A percentile compares a stretch with the other conserved stretches of the same genome.
These are phyloP conservation scores for Parastagonospora nodorum DNA, from an alignment of 2,329 filamentous ascomycete species.

Conservation along the genomic window DNA sequence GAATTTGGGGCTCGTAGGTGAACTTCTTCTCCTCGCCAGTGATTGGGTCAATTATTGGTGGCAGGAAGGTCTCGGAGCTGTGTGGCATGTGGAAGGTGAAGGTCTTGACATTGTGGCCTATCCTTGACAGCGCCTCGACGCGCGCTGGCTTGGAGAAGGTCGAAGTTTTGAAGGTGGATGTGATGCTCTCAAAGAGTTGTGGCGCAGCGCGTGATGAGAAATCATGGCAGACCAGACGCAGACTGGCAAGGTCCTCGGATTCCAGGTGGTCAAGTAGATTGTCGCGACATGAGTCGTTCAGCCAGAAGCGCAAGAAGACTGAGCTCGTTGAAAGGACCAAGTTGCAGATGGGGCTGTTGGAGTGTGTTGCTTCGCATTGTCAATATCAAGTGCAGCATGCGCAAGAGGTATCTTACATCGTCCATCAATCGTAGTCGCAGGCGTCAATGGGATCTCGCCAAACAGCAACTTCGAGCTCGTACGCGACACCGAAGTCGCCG, in stretches of 20 bases:
- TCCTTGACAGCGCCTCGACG: slow-evolving; percentile 73
- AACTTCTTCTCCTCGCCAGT: slow-evolving; percentile 81
- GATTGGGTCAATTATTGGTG: slow-evolving; percentile 78
- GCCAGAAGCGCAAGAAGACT: slow-evolving; percentile 57
- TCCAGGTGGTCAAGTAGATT: slow-evolving; percentile 50
- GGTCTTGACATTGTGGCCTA: slow-evolving; percentile 79
- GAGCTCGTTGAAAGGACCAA: slow-evolving; percentile 55
- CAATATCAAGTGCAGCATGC: slow-evolving; percentile 12
- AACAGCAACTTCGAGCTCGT: slow-evolving; percentile 52
- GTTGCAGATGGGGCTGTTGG: slow-evolving; percentile 55
- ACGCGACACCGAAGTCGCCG: slow-evolving; percentile 42
- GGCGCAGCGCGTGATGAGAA: slow-evolving; percentile 73
- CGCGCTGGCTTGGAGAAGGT: slow-evolving; percentile 77
- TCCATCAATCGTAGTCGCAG: slow-evolving; percentile 43
- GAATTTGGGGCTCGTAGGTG: slow-evolving; percentile 76
- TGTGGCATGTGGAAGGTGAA: slow-evolving; percentile 80
- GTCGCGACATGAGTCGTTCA: slow-evolving; percentile 54
- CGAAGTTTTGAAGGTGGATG: slow-evolving; percentile 72
- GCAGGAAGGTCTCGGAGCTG: slow-evolving; percentile 77
- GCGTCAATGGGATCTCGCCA: slow-evolving; percentile 55
- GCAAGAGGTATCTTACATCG: slow-evolving; percentile 39
- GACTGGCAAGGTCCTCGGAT: slow-evolving; percentile 48
- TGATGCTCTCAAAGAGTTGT: slow-evolving; percentile 70
- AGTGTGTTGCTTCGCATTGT: slow-evolving; percentile 47
- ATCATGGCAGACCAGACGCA: slow-evolving; percentile 71